Evolutionary conservation across 2,329 filamentous ascomycete species (phyloP), one percentile per base, ranked within the genome.

Genomic region (Trichothecium sympodiale): DNA sequence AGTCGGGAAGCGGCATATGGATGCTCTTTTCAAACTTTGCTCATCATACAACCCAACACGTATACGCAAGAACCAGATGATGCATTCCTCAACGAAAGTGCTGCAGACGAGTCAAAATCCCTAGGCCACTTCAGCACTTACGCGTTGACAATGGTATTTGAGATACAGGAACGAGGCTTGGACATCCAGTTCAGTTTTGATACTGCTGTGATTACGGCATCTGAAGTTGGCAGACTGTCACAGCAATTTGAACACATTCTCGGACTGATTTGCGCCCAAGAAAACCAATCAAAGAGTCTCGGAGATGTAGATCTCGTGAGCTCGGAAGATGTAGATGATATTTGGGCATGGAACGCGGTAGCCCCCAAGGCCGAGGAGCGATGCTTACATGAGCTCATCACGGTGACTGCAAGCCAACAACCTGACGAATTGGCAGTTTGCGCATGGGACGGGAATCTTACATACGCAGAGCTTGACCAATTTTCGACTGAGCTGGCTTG

Each of bases 401-500:
- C 40, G 2, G 14, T 43, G 1, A 38, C 35, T 1, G 44, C 35
- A 3, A 18, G 18, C 2, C 18, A 28, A 2, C 38, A 44, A 10
- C 44, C 43, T 1, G 20, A 36, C 8, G 36, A 35, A 4, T 39
- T 35, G 4, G 51, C 50, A 0, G 29, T 53, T 1, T 36, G 31
- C 8, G 39, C 51, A 1, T 54, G 51, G 51, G 51, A 55, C 33
- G 46, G 45, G 2, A 17, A 44, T 3, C 38, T 51, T 13, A 50
- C 46, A 1, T 54, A 48, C 20, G 29, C 17, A 5, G 37, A 47
- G n/a, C 34, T 52, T 4, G 38, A 49, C 29, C 10, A 23, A 3
- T 17, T 32, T 6, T 33, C 46, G 10, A 38, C 36, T 28, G 41
- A 47, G 0, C 51, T 66, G 7, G 62, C 62, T 1, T 14, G 0